Evolutionary conservation across 352 stramenopile genomes (phyloP).

Genomic region (Pythium oligandrum): DNA sequence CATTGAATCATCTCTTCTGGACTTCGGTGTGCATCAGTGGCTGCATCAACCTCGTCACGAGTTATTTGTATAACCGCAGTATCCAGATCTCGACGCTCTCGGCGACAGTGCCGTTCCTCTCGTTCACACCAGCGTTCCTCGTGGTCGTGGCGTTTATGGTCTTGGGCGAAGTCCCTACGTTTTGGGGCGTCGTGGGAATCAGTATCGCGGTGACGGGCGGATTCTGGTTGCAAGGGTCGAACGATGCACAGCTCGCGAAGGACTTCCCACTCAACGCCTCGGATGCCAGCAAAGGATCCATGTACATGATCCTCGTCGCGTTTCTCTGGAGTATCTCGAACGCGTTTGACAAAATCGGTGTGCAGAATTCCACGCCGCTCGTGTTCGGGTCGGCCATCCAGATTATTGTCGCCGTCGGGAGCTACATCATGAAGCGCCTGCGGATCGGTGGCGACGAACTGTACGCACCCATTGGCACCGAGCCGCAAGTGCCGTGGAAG

Average conservation of each 20-base stretch:
- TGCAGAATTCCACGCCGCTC: constrained; percentile 71
- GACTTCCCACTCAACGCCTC: constrained; percentile 43
- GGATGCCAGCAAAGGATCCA: constrained; percentile 66
- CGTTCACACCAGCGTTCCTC: constrained; percentile 73
- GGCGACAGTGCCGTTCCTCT: constrained; percentile 73
- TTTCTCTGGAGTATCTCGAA: constrained; percentile 84
- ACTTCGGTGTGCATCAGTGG: constrained; percentile 70
- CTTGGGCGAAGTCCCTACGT: constrained; percentile 64
- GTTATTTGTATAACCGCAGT: constrained; percentile 78
- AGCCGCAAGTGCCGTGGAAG: constrained; percentile 65
- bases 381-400: constrained; percentile 73
- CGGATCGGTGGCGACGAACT: constrained; percentile 55
- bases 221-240: constrained; percentile 65
- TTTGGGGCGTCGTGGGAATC: constrained; percentile 55
- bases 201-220: constrained; percentile 66
- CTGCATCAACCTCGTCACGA: constrained; percentile 74
- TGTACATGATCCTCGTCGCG: constrained; percentile 80
- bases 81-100: constrained; percentile 83
- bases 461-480: constrained; percentile 45
- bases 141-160: constrained; percentile 73
- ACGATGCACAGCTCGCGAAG: constrained; percentile 33
- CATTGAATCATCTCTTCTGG: constrained; percentile 79
- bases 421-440: constrained; percentile 57
- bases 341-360: constrained; percentile 80
- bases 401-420: constrained; percentile 54